A percentile compares a stretch with the other conserved stretches of the same genome.
Evolutionary conservation across 2,329 filamentous ascomycete species (phyloP).

Genomic region (Rhynchosporium secalis): DNA sequence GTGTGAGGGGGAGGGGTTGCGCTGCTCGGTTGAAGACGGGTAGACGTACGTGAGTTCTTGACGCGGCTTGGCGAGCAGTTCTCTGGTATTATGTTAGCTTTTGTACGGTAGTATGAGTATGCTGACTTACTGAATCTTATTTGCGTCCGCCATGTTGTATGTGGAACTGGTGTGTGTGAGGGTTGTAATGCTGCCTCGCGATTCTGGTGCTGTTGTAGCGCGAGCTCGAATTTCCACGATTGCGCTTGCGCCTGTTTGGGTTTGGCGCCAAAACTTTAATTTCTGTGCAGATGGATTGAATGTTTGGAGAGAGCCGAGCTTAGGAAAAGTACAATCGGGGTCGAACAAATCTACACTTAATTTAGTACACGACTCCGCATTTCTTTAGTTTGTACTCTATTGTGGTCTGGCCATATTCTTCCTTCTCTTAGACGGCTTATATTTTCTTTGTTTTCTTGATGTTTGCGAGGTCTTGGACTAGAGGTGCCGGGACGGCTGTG

Average conservation of each 20-base stretch:
- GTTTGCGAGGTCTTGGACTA: constrained; percentile 56
- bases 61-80: constrained; percentile 85
- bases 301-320: constrained; percentile 18
- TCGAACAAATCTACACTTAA: constrained; percentile 2
- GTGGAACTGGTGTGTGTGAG: constrained; percentile 30
- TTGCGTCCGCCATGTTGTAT: constrained; percentile 62
- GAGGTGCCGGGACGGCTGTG: constrained; percentile 55
- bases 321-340: constrained; percentile 27
- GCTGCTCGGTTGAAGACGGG: constrained; percentile 11
- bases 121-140: constrained; percentile 61
- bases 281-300: not conserved
- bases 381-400: constrained; percentile 20
- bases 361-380: constrained; percentile 22
- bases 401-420: not conserved
- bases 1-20: constrained; percentile 11
- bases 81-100: constrained; percentile 53
- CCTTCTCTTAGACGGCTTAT: constrained; percentile 17
- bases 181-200: constrained; percentile 26
- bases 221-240: constrained; percentile 11
- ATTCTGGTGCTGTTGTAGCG: constrained; percentile 9
- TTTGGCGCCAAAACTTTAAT: not conserved
- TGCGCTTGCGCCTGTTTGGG: not conserved
- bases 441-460: constrained; percentile 46
- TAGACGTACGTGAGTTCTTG: constrained; percentile 81
- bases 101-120: not conserved